Conservation (phyloP, 371 early-diverging fungal species). For the Ordospora colligata region DNA sequence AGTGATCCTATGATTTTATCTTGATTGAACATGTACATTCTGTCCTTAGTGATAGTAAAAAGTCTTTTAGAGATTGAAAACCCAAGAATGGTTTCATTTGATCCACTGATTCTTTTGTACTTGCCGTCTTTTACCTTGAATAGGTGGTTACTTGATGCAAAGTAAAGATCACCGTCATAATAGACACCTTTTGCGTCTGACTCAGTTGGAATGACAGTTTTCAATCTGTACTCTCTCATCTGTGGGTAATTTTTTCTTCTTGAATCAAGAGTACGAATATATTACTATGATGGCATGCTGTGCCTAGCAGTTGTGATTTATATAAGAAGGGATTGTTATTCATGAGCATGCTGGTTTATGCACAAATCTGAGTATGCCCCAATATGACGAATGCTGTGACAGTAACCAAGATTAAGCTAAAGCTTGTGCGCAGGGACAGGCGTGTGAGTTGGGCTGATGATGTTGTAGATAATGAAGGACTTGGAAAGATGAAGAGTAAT, state of each 20-base stretch:
- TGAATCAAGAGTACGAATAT: background rate
- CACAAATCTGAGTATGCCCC: background rate
- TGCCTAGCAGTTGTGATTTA: too few species aligned
- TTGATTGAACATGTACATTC: slow-evolving; percentile 22
- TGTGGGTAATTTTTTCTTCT: background rate
- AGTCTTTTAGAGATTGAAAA: background rate
- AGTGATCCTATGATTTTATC: slow-evolving; percentile 15
- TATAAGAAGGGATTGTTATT: too few species aligned
- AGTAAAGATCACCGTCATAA: slow-evolving; percentile 21
- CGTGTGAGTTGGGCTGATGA: slow-evolving; percentile 55
- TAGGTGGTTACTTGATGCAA: slow-evolving; percentile 34
- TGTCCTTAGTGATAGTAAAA: slow-evolving; percentile 28
- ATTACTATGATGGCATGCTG: background rate
- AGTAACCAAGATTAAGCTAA: slow-evolving; percentile 14
- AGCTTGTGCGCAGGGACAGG: slow-evolving; percentile 34
- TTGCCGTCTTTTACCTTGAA: background rate
- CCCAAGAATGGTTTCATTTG: background rate
- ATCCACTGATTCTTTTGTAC: background rate
- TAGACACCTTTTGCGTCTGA: slow-evolving; percentile 26
- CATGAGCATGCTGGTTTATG: background rate
- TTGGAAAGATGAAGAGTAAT: slow-evolving; percentile 58
- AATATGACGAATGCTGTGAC: slow-evolving; percentile 4
- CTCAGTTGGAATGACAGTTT: slow-evolving; percentile 34
- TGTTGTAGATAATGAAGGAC: slow-evolving; percentile 60
- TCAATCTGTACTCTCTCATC: slow-evolving; percentile 29